Evolutionary conservation across 176 grass and related monocot species (phyloP).

Genomic region (Avena sativa): DNA sequence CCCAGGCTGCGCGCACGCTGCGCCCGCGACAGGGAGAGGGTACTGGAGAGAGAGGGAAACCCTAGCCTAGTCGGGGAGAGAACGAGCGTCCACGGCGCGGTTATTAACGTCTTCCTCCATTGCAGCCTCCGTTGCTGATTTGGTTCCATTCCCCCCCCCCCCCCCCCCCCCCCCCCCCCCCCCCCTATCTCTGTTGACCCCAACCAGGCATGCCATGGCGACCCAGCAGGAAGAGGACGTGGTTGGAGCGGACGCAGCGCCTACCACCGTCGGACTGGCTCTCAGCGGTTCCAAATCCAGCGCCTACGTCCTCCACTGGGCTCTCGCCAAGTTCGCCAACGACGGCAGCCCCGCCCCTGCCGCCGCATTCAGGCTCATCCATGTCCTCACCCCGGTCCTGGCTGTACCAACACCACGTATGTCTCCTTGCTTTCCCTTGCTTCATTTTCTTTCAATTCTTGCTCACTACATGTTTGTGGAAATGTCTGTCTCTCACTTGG

Average conservation of each 20-base stretch:
- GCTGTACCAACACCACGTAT: constrained; percentile 34
- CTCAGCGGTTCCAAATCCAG: not conserved
- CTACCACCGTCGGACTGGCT: constrained; percentile 12
- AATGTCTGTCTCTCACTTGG: not conserved
- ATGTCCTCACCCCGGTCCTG: constrained; percentile 18
- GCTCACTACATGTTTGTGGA: not conserved
- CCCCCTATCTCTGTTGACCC: too few species aligned
- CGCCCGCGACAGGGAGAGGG: too few species aligned
- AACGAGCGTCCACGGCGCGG: too few species aligned
- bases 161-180: too few species aligned
- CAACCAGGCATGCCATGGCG: not conserved
- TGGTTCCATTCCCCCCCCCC: not conserved
- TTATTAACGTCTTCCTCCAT: not conserved
- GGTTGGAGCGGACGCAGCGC: not conserved
- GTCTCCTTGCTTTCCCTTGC: not conserved
- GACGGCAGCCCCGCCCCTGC: not conserved
- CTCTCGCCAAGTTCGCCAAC: constrained; percentile 15
- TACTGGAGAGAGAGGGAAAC: too few species aligned
- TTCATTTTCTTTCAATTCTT: not conserved
- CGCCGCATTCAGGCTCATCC: constrained; percentile 20
- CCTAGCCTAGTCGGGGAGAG: too few species aligned
- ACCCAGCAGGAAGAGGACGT: not conserved
- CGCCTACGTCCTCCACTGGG: constrained; percentile 20
- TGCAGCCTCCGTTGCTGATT: not conserved
- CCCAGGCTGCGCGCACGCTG: too few species aligned